Conservation (phyloP, 805 yeast species). For the Kuraishia ogatae region DNA sequence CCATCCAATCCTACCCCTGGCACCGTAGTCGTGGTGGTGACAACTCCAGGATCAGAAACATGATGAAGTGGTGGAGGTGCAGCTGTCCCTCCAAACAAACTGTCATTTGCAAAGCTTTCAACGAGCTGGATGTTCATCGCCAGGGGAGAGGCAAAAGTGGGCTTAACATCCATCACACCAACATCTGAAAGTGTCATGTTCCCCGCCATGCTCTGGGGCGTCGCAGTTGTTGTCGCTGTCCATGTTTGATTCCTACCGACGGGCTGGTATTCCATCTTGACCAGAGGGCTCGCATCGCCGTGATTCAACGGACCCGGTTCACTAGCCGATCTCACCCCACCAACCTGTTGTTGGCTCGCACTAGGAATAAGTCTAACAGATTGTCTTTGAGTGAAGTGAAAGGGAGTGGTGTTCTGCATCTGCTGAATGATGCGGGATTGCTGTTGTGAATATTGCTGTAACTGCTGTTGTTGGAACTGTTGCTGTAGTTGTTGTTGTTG, state of each 20-base stretch:
- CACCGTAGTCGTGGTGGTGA: not conserved
- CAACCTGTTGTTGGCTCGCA: not conserved
- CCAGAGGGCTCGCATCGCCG: not conserved
- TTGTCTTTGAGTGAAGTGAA: not conserved
- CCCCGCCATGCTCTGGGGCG: not conserved
- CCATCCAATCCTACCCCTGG: not conserved
- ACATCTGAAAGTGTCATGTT: not conserved
- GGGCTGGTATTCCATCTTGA: not conserved
- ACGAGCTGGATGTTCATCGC: not conserved
- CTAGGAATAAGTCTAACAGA: not conserved
- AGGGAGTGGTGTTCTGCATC: not conserved
- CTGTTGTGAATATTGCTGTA: not conserved
- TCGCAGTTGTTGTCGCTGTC: not conserved
- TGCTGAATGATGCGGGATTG: no score
- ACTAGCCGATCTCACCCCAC: not conserved
- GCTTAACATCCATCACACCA: not conserved
- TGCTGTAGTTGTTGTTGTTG: conserved; percentile 6
- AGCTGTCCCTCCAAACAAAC: not conserved
- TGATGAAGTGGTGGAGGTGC: not conserved
- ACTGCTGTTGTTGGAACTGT: not conserved
- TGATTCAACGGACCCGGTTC: not conserved
- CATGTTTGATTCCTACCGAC: not conserved
- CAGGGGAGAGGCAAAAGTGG: not conserved
- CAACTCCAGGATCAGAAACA: not conserved
- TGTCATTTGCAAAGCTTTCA: not conserved